Evolutionary conservation across 352 stramenopile species (phyloP).

Genomic region (Phytophthora pseudosyringae): DNA sequence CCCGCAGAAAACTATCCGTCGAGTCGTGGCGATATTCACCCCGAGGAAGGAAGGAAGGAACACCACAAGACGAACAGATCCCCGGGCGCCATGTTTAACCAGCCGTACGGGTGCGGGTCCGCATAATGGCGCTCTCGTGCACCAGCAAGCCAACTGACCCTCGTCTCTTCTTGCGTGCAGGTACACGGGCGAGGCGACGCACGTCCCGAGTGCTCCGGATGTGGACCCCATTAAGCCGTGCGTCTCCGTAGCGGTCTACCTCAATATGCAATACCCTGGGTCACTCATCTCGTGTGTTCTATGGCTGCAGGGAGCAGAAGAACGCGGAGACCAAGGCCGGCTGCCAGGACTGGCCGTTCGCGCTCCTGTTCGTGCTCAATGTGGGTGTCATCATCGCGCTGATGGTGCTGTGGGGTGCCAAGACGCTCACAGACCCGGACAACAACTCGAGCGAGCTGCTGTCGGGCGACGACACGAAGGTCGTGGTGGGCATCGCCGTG

Average conservation of each 20-base stretch:
- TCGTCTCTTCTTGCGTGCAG: conserved; percentile 22
- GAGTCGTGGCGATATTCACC: not conserved
- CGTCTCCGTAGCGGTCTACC: not conserved
- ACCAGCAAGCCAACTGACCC: conserved; percentile 2
- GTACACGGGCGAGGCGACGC: conserved; percentile 40
- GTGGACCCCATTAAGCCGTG: conserved; percentile 79
- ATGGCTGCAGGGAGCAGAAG: conserved; percentile 40
- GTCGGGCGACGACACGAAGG: conserved; percentile 63
- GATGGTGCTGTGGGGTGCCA: conserved; percentile 71
- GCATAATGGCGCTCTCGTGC: not conserved
- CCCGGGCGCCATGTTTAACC: conserved; percentile 31
- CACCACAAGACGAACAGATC: not conserved
- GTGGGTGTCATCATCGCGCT: conserved; percentile 75
- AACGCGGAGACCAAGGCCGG: conserved; percentile 27
- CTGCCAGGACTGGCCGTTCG: conserved; percentile 85
- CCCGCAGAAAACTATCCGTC: conserved; percentile 23
- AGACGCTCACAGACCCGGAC: conserved; percentile 56
- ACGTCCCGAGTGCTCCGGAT: conserved; percentile 45
- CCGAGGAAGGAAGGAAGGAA: conserved; percentile 2
- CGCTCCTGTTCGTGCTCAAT: conserved; percentile 80
- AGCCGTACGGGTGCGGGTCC: conserved; percentile 32
- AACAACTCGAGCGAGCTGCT: conserved; percentile 52
- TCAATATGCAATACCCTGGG: not conserved
- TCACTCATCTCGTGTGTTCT: conserved; percentile 3
- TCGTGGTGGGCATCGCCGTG: conserved; percentile 58